phyloP scores from a whole-genome alignment of 768 basidiomycete genomes.

The Mycena metata region DNA sequence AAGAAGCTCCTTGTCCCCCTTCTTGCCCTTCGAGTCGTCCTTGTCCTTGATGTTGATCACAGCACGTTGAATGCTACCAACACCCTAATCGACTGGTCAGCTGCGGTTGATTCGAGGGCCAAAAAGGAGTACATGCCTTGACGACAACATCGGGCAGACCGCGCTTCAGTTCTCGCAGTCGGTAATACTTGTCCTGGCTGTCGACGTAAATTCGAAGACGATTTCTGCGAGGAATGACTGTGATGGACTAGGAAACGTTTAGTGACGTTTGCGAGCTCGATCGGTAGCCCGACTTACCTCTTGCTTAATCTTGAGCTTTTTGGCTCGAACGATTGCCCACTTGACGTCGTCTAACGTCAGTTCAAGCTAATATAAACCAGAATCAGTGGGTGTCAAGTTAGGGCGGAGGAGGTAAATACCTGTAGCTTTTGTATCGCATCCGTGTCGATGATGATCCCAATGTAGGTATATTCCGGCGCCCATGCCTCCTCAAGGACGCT shows the following conservation, averaged over 20 bases:
- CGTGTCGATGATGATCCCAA: constrained; percentile 92
- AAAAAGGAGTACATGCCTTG: constrained; percentile 65
- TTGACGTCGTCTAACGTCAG: constrained; percentile 93
- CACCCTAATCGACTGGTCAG: constrained; percentile 66
- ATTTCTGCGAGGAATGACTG: constrained; percentile 78
- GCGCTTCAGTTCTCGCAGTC: constrained; percentile 88
- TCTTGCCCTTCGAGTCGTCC: constrained; percentile 81
- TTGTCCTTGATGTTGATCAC: constrained; percentile 97
- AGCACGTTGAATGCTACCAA: constrained; percentile 88
- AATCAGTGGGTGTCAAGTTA: not conserved
- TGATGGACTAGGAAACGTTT: constrained; percentile 69
- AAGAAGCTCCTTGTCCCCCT: constrained; percentile 91
- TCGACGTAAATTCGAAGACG: constrained; percentile 87
- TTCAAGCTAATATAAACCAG: constrained; percentile 73
- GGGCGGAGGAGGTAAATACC: constrained; percentile 53
- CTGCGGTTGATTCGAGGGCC: not conserved
- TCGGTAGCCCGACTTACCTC: constrained; percentile 61
- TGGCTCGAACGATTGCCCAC: constrained; percentile 87
- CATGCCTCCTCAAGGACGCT: constrained; percentile 96
- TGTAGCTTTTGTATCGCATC: constrained; percentile 92
- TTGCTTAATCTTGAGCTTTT: constrained; percentile 94
- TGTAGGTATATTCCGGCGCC: constrained; percentile 92
- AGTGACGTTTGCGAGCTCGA: not conserved
- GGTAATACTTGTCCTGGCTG: constrained; percentile 82
- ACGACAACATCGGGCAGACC: constrained; percentile 89